Percentiles rank a stretch among this genome's conserved stretches.
Evolutionary conservation across 352 stramenopile species (phyloP).

Genomic region (Blastocystis sp.): DNA sequence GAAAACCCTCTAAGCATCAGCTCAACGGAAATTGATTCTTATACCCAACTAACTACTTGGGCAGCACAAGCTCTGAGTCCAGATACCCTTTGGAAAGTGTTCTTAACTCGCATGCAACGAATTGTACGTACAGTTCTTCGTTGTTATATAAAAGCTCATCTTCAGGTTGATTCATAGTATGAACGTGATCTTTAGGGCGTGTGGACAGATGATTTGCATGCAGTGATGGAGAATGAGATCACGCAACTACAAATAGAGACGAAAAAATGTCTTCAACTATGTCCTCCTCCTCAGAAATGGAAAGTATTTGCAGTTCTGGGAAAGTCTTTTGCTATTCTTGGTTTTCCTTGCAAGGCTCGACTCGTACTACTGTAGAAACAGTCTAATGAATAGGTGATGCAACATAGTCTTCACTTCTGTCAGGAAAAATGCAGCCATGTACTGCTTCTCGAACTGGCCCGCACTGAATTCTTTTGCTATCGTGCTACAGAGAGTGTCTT

Average conservation of each 20-base stretch:
- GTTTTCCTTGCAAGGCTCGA: background rate
- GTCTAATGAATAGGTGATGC: background rate
- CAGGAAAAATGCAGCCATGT: background rate
- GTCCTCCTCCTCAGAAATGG: background rate
- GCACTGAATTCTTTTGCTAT: background rate
- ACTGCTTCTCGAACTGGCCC: background rate
- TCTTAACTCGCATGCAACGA: background rate
- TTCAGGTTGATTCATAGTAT: background rate
- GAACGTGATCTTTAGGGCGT: background rate
- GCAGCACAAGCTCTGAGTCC: background rate
- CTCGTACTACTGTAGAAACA: background rate
- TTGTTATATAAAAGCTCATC: background rate
- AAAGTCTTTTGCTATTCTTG: background rate
- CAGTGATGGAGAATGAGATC: background rate
- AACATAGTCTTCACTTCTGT: background rate
- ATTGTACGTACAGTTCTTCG: background rate
- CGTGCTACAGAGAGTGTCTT: background rate
- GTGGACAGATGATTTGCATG: background rate
- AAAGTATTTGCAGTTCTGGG: background rate
- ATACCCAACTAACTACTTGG: background rate
- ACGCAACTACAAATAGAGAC: background rate
- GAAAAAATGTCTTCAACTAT: background rate
- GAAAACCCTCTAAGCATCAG: background rate
- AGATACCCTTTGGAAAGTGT: conserved; percentile 6
- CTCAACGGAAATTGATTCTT: background rate